phyloP scores from a whole-genome alignment of 75 land plant genomes.

The Sequoia sempervirens region DNA sequence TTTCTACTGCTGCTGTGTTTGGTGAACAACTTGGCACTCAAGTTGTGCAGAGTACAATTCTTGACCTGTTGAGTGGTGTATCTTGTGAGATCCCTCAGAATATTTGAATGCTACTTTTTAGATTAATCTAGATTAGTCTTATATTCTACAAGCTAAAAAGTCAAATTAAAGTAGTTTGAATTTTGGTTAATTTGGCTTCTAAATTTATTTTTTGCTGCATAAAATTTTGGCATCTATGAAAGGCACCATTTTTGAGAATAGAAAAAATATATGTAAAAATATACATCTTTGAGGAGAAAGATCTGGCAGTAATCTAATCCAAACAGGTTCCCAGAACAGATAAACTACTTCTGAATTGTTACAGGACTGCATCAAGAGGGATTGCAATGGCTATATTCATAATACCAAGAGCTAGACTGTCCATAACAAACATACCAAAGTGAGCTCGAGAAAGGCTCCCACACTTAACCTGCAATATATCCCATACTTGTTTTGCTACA shows the following conservation, averaged over 20 bases:
- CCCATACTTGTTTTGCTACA: neutral
- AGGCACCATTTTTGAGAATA: neutral
- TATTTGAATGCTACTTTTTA: neutral
- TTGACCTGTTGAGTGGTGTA: neutral
- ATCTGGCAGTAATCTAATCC: neutral
- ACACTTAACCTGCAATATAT: neutral
- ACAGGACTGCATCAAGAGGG: neutral
- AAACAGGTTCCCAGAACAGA: neutral
- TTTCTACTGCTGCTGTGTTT: neutral
- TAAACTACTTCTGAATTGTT: neutral
- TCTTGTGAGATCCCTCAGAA: neutral
- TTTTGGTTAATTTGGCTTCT: neutral
- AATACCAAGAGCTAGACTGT: neutral
- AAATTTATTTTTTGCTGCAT: neutral
- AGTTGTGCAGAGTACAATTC: neutral
- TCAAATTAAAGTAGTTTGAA: neutral
- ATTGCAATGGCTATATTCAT: neutral
- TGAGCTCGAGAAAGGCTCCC: neutral
- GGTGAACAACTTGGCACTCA: neutral
- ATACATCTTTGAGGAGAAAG: neutral
- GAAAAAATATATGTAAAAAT: neutral
- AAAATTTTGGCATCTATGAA: neutral
- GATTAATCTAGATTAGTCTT: neutral
- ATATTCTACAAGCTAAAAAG: neutral
- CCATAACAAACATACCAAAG: neutral